Evolutionary conservation across 768 basidiomycete species (phyloP).

Genomic region (Dendrothele bispora): DNA sequence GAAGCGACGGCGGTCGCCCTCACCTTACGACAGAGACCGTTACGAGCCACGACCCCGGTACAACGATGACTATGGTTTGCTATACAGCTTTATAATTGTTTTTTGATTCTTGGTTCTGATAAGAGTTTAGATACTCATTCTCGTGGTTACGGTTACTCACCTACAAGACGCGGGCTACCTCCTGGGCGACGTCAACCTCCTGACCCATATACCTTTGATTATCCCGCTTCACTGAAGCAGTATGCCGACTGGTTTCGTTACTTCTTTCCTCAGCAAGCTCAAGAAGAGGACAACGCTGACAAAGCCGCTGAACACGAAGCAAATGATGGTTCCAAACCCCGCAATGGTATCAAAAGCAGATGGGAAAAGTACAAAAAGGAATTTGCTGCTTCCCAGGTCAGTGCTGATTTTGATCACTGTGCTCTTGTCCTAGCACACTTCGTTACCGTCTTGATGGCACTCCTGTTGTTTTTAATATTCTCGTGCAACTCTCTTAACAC

Average conservation of each 20-base stretch:
- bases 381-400: slow-evolving; percentile 84
- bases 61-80: slow-evolving; percentile 78
- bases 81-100: slow-evolving; percentile 4
- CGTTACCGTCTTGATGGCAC: neutral
- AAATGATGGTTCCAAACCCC: slow-evolving; percentile 78
- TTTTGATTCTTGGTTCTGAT: slow-evolving; percentile 13
- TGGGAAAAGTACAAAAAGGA: slow-evolving; percentile 97
- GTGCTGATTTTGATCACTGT: slow-evolving; percentile 34
- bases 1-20: slow-evolving; percentile 79
- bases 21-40: slow-evolving; percentile 81
- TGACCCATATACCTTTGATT: slow-evolving; percentile 81
- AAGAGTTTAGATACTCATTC: slow-evolving; percentile 58
- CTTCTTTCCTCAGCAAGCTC: slow-evolving; percentile 70
- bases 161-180: slow-evolving; percentile 61
- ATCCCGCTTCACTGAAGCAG: slow-evolving; percentile 78
- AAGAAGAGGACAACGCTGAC: slow-evolving; percentile 81
- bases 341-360: slow-evolving; percentile 77
- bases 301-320: slow-evolving; percentile 84
- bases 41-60: slow-evolving; percentile 84
- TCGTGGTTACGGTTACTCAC: slow-evolving; percentile 62
- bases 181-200: slow-evolving; percentile 60
- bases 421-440: slow-evolving; percentile 15
- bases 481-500: slow-evolving; percentile 20
- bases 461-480: neutral
- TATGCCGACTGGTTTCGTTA: slow-evolving; percentile 89